phyloP scores from a whole-genome alignment of 345 rosid species.

The Dovyalis caffra region DNA sequence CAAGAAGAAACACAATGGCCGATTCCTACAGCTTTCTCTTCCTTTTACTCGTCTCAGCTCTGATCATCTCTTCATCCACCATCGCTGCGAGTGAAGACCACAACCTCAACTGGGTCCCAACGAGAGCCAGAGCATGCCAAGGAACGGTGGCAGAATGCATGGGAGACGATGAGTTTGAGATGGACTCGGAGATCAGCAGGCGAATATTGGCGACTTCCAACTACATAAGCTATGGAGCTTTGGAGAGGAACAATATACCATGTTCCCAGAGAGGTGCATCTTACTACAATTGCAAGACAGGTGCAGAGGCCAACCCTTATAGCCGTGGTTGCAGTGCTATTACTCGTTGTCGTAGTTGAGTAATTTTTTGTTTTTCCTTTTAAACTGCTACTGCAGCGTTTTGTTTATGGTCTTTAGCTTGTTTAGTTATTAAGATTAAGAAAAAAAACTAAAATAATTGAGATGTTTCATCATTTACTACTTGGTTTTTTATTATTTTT shows the following conservation, averaged over 20 bases:
- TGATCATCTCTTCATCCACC: slow-evolving; percentile 28
- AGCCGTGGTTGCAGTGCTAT: slow-evolving; percentile 71
- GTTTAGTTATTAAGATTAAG: too few species aligned
- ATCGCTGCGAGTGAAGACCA: slow-evolving; percentile 21
- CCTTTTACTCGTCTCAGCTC: slow-evolving; percentile 18
- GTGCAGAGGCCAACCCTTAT: slow-evolving; percentile 82
- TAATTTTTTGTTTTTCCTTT: background rate
- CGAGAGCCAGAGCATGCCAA: slow-evolving; percentile 29
- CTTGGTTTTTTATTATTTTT: too few species aligned
- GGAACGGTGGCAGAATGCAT: slow-evolving; percentile 64
- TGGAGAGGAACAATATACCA: slow-evolving; percentile 66
- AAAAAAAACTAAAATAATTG: too few species aligned
- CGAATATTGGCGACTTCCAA: slow-evolving; percentile 58
- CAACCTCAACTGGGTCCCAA: slow-evolving; percentile 44
- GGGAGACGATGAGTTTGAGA: slow-evolving; percentile 42
- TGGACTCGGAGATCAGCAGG: slow-evolving; percentile 65
- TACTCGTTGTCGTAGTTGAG: slow-evolving; percentile 65
- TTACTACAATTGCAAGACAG: slow-evolving; percentile 76
- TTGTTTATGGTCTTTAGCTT: too few species aligned
- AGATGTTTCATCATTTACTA: too few species aligned
- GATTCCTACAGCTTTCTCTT: slow-evolving; percentile 28
- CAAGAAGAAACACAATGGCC: slow-evolving; percentile 36
- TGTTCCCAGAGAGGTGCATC: slow-evolving; percentile 82
- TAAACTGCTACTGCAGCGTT: background rate
- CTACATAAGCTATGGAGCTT: slow-evolving; percentile 71